Evolutionary conservation across 768 basidiomycete species (phyloP), one percentile per base, ranked within the genome.

Genomic region (Trametes villosa): DNA sequence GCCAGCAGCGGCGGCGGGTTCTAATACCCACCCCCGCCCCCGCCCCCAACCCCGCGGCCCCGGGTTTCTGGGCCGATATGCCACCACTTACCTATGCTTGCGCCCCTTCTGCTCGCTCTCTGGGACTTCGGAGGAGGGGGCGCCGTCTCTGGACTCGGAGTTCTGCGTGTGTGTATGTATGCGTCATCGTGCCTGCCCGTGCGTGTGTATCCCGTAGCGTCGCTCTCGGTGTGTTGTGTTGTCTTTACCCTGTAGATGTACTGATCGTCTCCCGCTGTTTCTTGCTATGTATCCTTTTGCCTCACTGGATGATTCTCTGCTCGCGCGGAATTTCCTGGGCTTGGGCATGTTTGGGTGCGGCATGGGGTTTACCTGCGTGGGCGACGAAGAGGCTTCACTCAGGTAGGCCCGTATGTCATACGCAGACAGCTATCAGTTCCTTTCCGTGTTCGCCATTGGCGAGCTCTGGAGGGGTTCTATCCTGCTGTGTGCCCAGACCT

Each of bases 1-100:
- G 89, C 83, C 45, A 72, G 70, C 44, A 72, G 73, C 53, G 72
- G 78, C 60, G 72, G 73, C 51, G 72, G 78, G 58, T 72, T 74
- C 60, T 75, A 45, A 22, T 22, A 65, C 68, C 22, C 30, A 22
- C 52, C 29, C 26, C 17, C 20, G 27, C 12, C 34, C 30, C 24
- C 29, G 17, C 20, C n/a, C 33, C 12, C 18, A 24, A 4, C 40
- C 18, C 13, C n/a, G n/a, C 26, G n/a, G 13, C 29, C 36, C 33
- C 33, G 13, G 13, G 36, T 33, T 22, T 24, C 48, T 4, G 12
- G 29, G 45, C 41, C 22, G 24, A 42, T 38, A 22, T 9, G 20
- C 33, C 24, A 33, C 20, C 22, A 53, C 50, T 13, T 54, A 24
- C 29, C 8, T 48, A 38, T 56, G 55, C 22, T 29, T 22, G 33